phyloP scores from a whole-genome alignment of 2,329 filamentous ascomycete species.

The Trichoderma brevicompactum region DNA sequence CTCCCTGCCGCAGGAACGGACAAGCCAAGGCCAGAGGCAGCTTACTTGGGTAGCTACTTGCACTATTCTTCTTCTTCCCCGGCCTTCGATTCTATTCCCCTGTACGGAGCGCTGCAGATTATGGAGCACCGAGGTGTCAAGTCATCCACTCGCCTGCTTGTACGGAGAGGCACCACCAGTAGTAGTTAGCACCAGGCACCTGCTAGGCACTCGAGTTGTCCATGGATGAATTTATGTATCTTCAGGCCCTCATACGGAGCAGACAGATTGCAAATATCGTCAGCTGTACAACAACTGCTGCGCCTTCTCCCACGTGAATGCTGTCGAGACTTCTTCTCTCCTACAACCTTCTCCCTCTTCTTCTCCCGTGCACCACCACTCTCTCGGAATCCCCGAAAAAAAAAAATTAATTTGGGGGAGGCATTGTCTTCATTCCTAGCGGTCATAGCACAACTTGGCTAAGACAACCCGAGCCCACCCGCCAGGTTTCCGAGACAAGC shows the following conservation, averaged over 20 bases:
- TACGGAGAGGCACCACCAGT: no score
- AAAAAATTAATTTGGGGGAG: conserved; percentile 2
- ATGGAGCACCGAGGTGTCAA: neutral
- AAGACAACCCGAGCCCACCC: conserved; percentile 16
- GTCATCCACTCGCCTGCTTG: neutral
- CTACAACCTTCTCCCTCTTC: neutral
- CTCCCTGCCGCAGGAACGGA: conserved; percentile 1
- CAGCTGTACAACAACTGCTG: conserved; percentile 12
- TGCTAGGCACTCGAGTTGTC: no score
- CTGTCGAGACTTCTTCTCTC: neutral
- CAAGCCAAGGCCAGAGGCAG: neutral
- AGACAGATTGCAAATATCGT: neutral
- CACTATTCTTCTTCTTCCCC: conserved; percentile 1
- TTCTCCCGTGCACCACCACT: neutral
- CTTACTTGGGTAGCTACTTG: neutral
- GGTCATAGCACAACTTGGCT: conserved; percentile 7
- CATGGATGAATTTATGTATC: neutral
- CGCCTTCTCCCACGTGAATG: neutral
- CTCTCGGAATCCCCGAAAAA: conserved; percentile 15
- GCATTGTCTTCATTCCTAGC: conserved; percentile 25
- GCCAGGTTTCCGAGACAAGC: conserved; percentile 2
- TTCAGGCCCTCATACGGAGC: neutral
- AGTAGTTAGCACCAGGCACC: no score
- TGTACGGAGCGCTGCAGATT: conserved; percentile 14
- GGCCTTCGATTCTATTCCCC: conserved; percentile 21